A percentile compares a stretch with the other conserved stretches of the same genome.
phyloP scores from a whole-genome alignment of 2,329 filamentous ascomycete species.

The Colletotrichum lupini region DNA sequence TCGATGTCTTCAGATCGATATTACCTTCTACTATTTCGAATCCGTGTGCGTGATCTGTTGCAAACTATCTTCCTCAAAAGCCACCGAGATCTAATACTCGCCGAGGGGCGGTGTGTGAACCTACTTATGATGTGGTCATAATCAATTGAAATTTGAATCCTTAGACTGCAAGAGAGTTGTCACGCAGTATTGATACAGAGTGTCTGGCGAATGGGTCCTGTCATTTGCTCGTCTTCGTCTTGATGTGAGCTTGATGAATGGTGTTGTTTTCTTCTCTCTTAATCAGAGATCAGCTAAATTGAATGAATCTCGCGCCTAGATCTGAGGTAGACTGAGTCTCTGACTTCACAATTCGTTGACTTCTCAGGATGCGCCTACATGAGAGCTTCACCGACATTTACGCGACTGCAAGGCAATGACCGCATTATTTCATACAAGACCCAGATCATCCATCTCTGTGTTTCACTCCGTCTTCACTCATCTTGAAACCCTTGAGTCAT shows the following conservation, averaged over 20 bases:
- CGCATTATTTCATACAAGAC: neutral
- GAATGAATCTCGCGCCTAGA: neutral
- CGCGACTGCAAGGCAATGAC: neutral
- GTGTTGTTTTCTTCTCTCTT: too few species aligned
- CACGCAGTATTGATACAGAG: neutral
- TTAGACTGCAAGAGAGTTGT: neutral
- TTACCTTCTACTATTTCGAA: slow-evolving; percentile 62
- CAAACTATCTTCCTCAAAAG: slow-evolving; percentile 72
- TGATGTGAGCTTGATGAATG: neutral
- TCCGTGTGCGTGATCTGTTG: slow-evolving; percentile 71
- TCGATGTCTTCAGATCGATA: slow-evolving; percentile 38
- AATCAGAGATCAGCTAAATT: neutral
- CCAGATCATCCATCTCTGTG: neutral
- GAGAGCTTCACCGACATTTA: neutral
- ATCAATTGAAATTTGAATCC: too few species aligned
- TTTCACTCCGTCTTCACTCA: neutral
- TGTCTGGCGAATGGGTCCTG: neutral
- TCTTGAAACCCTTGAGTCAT: neutral
- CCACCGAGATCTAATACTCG: slow-evolving; percentile 81
- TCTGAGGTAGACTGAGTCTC: neutral
- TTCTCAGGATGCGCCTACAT: neutral
- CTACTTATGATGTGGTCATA: slow-evolving; percentile 53
- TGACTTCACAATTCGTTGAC: neutral
- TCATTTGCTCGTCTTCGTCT: neutral
- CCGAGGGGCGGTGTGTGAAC: slow-evolving; percentile 72